Percentiles rank a stretch among this genome's conserved stretches.
Evolutionary conservation across 1,139 yeast species (phyloP).

Genomic region (Magnusiomyces suaveolens): DNA sequence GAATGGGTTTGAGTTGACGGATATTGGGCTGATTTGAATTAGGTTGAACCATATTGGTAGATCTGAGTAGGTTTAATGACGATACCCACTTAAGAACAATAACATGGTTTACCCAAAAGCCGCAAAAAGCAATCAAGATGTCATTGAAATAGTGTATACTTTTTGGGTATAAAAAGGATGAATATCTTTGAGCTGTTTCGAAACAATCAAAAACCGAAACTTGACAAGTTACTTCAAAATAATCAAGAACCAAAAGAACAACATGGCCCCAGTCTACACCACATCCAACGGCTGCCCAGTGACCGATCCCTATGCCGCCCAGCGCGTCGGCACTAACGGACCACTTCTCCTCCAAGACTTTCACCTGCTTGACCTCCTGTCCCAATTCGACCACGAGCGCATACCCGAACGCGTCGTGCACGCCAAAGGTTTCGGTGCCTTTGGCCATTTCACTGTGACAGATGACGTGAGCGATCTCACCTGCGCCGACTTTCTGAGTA

Average conservation of each 20-base stretch:
- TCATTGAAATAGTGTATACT: too few species aligned
- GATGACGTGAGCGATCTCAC: slow-evolving; percentile 72
- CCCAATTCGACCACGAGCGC: slow-evolving; percentile 81
- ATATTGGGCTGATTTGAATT: too few species aligned
- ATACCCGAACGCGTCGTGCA: slow-evolving; percentile 87
- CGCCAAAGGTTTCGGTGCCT: slow-evolving; percentile 85
- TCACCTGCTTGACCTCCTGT: slow-evolving; percentile 64
- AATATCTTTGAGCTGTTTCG: too few species aligned
- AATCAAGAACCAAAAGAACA: background rate
- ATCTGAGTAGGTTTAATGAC: too few species aligned
- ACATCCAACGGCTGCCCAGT: slow-evolving; percentile 70
- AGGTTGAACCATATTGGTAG: too few species aligned
- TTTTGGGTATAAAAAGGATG: too few species aligned
- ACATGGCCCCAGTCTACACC: slow-evolving; percentile 37
- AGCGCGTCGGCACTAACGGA: slow-evolving; percentile 64
- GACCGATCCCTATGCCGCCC: slow-evolving; percentile 57
- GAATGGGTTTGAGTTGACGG: too few species aligned
- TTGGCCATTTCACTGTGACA: slow-evolving; percentile 70
- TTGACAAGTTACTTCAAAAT: background rate
- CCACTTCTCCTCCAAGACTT: slow-evolving; percentile 72
- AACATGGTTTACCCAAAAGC: too few species aligned
- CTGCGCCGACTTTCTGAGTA: slow-evolving; percentile 52
- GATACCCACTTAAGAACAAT: too few species aligned
- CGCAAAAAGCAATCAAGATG: too few species aligned
- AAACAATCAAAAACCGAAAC: background rate